phyloP scores from a whole-genome alignment of 2,329 filamentous ascomycete genomes.

The Fusarium hainanense region DNA sequence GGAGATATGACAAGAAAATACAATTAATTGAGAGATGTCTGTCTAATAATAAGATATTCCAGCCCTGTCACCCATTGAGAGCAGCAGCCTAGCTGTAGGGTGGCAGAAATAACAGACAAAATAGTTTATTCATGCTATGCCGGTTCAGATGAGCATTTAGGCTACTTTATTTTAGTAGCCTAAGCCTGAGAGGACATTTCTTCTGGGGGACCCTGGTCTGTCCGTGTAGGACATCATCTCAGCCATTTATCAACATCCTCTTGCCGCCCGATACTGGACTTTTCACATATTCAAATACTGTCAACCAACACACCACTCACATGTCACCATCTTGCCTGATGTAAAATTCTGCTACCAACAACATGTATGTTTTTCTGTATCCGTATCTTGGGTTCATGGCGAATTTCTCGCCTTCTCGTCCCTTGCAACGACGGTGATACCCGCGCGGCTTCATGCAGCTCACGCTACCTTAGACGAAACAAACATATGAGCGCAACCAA shows the following conservation, averaged over 20 bases:
- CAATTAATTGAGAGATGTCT: not conserved
- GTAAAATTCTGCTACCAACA: not conserved
- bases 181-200: too few species aligned
- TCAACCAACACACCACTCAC: slow-evolving; percentile 1
- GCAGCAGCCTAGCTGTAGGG: not conserved
- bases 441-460: slow-evolving; percentile 4
- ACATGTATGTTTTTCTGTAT: not conserved
- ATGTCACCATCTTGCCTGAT: not conserved
- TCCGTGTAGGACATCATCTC: not conserved
- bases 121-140: too few species aligned
- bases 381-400: not conserved
- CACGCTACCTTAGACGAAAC: not conserved
- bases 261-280: not conserved
- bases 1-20: not conserved
- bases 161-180: too few species aligned
- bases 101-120: not conserved
- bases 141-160: too few species aligned
- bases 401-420: not conserved
- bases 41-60: not conserved
- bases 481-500: not conserved
- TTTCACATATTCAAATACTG: not conserved
- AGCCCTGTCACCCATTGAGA: not conserved
- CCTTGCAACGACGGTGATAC: not conserved
- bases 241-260: not conserved
- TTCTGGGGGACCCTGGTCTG: not conserved